phyloP scores from a whole-genome alignment of 2,329 filamentous ascomycete species.

The Trichoderma brevicompactum region DNA sequence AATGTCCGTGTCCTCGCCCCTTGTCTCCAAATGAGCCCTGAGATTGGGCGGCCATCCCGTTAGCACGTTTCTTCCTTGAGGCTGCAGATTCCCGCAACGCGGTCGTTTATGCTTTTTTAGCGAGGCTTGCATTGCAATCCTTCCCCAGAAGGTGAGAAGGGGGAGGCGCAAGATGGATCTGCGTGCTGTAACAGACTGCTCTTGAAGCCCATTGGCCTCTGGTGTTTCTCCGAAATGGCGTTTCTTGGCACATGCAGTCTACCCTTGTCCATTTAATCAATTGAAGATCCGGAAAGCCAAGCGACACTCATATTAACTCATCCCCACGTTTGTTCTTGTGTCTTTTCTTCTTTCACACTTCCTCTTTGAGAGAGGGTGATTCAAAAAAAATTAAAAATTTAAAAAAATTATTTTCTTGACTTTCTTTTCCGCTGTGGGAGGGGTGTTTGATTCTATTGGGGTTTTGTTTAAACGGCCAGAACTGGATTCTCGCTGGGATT shows the following conservation, averaged over 20 bases:
- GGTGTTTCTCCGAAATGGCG: slow-evolving; percentile 1
- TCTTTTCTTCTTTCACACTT: slow-evolving; percentile 32
- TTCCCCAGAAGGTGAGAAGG: slow-evolving; percentile 10
- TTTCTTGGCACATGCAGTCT: background rate
- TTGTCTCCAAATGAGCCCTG: slow-evolving; percentile 12
- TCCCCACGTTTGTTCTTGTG: slow-evolving; percentile 31
- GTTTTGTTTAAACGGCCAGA: background rate
- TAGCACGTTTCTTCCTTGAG: background rate
- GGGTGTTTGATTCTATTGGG: background rate
- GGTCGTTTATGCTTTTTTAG: slow-evolving; percentile 2
- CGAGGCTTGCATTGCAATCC: slow-evolving; percentile 3
- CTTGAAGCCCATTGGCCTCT: background rate
- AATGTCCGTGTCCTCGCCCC: background rate
- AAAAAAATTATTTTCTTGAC: slow-evolving; percentile 23
- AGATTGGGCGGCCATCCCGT: slow-evolving; percentile 2
- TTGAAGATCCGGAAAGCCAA: slow-evolving; percentile 21
- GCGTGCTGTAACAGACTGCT: slow-evolving; percentile 6
- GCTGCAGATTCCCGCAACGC: slow-evolving; percentile 8
- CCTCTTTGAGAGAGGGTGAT: slow-evolving; percentile 9
- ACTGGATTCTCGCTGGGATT: slow-evolving; percentile 17
- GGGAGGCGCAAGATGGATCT: slow-evolving; percentile 19
- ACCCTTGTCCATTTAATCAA: background rate
- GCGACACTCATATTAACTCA: slow-evolving; percentile 1
- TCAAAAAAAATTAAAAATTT: too few species aligned
- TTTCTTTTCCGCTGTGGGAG: slow-evolving; percentile 1